These are phyloP conservation scores for Stagonosporopsis vannaccii DNA, from an alignment of 2,329 filamentous ascomycete genomes.

Conservation along the genomic window DNA sequence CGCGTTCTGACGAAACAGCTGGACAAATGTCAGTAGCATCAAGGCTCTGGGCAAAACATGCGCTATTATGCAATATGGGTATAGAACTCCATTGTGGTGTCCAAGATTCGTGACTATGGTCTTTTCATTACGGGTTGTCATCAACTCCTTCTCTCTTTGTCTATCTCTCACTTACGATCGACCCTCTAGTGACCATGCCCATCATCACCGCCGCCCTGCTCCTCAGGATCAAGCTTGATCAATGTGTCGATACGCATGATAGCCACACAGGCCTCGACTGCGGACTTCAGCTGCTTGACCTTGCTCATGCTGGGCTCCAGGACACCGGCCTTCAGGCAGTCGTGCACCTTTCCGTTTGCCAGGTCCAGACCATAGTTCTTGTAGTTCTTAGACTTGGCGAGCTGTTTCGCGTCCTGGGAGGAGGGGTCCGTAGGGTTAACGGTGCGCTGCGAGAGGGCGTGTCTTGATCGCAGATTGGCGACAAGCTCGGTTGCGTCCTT, in stretches of 20 bases:
- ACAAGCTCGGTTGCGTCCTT: slow-evolving; percentile 96
- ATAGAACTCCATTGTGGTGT: slow-evolving; percentile 19
- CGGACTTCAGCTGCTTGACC: slow-evolving; percentile 96
- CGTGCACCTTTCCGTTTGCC: slow-evolving; percentile 85
- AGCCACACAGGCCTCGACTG: slow-evolving; percentile 96
- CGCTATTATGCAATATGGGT: slow-evolving; percentile 3
- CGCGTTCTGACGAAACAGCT: not conserved
- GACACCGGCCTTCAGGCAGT: slow-evolving; percentile 93
- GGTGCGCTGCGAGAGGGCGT: slow-evolving; percentile 92
- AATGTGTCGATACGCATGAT: slow-evolving; percentile 99
- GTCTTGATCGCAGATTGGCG: slow-evolving; percentile 90
- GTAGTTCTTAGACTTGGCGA: slow-evolving; percentile 95
- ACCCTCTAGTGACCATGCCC: slow-evolving; percentile 77
- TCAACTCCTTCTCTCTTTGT: slow-evolving; percentile 12
- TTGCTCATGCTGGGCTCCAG: slow-evolving; percentile 98
- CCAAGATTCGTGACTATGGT: slow-evolving; percentile 19
- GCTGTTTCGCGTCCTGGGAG: slow-evolving; percentile 81
- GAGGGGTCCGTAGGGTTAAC: slow-evolving; percentile 67
- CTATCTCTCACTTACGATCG: slow-evolving; percentile 8
- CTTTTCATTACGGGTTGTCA: slow-evolving; percentile 21
- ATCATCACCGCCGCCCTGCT: slow-evolving; percentile 75
- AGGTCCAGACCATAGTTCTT: slow-evolving; percentile 98
- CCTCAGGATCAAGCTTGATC: slow-evolving; percentile 96
- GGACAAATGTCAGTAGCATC: not conserved
- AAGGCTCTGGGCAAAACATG: not conserved